Base-by-base conservation (phyloP, 2,329 filamentous ascomycete species). In the Aspergillus fructus region DNA sequence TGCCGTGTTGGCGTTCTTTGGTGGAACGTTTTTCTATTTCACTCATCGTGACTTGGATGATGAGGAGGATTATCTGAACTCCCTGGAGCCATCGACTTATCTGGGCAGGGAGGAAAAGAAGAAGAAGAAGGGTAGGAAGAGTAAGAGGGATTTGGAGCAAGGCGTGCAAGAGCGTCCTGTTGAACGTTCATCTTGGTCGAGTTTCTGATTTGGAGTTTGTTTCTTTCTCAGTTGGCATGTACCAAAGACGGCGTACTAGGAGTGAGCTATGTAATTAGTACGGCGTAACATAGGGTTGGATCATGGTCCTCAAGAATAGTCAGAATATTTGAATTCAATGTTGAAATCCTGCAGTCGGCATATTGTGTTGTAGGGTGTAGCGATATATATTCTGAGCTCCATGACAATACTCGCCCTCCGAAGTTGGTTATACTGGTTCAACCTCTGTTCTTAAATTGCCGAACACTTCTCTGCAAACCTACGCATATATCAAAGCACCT, bases 51-150 rank as follows among this genome's bases (percentile, higher is more conserved):
- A 79, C 5, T 78, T 89, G 12, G 89, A 92, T 66, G 75, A 75
- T 49, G 78, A 87, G 61, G 89, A 92, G 70, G 89, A 91, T 68
- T 79, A 81, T 65, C 77, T 89, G 58, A 92, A 92, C 61, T 63
- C 68, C 12, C 55, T 72, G 13, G 58, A 67, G 58, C 56, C 59
- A 23, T 68, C 64, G 23, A 55, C 40, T n/a, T 66, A 60, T 37
- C n/a, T 66, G 39, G 64, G 64, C 2, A 19, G 43, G 33, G 13
- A 27, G 12, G 4, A 39, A 5, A 41, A 43, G 50, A 9, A n/a
- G 1, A n/a, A 13, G 43, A 40, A n/a, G 1, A 23, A 15, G 15
- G n/a, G 33, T 1, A 3, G 7, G 43, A 33, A 21, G 30, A 17
- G 33, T 48, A 17, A 37, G 15, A 6, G 37, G 27, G 49, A 51